Evolutionary conservation across 306 rosid species (phyloP).

Genomic region (Dalbergia cultrata): DNA sequence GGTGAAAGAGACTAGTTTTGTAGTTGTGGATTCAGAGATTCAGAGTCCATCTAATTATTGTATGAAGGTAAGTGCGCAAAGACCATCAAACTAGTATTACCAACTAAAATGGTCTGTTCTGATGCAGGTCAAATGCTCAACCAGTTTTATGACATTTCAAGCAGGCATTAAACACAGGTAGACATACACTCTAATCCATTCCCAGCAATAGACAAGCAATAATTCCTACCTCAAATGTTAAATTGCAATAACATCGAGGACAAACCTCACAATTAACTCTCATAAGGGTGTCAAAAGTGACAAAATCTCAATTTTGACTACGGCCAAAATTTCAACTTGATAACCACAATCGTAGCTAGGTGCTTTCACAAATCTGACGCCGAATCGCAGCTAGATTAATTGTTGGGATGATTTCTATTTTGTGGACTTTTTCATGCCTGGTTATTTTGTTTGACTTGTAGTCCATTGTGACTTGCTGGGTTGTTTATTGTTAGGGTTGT

Average conservation of each 20-base stretch:
- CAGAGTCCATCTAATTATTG: background rate
- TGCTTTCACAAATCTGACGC: conserved; percentile 12
- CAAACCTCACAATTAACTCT: background rate
- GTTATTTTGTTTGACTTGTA: no score
- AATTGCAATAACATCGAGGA: conserved; percentile 13
- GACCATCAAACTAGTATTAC: conserved; percentile 8
- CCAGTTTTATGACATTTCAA: conserved; percentile 22
- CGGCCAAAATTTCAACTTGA: background rate
- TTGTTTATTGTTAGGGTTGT: no score
- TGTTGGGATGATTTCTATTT: no score
- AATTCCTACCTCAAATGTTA: conserved; percentile 8
- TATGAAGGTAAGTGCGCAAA: background rate
- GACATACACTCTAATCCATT: background rate
- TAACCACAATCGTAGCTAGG: background rate
- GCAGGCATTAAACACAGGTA: background rate
- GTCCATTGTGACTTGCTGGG: no score
- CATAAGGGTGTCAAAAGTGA: background rate
- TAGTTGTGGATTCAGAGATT: background rate
- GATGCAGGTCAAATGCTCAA: background rate
- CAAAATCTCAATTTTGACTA: background rate
- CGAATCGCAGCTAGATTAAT: background rate
- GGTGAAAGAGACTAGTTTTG: conserved; percentile 5
- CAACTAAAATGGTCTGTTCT: background rate
- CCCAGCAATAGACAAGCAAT: background rate
- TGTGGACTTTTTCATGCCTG: no score